Evolutionary conservation across 2,329 filamentous ascomycete genomes (phyloP).

Genomic region (Sclerotinia sclerotiorum): DNA sequence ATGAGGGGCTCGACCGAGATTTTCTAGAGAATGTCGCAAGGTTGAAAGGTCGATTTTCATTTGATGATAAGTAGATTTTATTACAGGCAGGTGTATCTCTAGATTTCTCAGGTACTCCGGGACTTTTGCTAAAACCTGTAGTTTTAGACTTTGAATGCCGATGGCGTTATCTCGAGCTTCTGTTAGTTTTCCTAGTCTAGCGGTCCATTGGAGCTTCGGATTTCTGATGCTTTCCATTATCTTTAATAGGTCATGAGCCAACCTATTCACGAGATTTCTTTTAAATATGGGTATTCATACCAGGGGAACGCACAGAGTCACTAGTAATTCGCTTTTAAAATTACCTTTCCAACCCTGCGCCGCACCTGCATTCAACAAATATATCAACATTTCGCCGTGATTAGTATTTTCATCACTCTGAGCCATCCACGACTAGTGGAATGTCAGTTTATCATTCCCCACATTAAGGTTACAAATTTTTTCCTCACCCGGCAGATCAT

Average conservation of each 20-base stretch:
- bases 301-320: background rate
- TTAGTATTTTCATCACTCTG: background rate
- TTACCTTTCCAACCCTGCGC: background rate
- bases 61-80: background rate
- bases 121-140: background rate
- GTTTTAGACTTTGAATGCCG: background rate
- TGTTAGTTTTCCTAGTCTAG: background rate
- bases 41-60: constrained; percentile 3
- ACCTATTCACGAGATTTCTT: accelerated
- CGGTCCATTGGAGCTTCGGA: background rate
- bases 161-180: constrained; percentile 12
- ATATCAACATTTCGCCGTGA: constrained; percentile 2
- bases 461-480: no score
- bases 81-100: background rate
- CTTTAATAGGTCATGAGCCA: background rate
- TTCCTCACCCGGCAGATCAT: constrained; percentile 14
- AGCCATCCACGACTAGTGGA: background rate
- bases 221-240: constrained; percentile 6
- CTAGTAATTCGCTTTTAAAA: background rate
- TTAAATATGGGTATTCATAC: background rate
- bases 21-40: background rate
- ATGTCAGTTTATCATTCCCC: background rate
- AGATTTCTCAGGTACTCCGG: background rate
- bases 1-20: background rate
- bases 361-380: background rate